Evolutionary conservation across 306 rosid species (phyloP).

Genomic region (Quercus variabilis): DNA sequence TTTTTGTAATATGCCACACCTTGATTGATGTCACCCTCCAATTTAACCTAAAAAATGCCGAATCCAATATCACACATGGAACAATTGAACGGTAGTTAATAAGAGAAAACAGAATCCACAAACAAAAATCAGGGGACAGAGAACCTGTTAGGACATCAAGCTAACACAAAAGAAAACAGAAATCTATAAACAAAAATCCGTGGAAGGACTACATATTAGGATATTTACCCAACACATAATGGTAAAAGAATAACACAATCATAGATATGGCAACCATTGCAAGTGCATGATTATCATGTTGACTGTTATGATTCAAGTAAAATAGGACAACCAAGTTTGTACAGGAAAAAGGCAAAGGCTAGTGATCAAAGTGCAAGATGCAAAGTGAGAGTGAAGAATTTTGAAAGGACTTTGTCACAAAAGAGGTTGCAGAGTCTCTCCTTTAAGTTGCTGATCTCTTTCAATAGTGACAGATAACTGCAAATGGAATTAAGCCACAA

Average conservation of each 20-base stretch:
- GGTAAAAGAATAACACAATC: background rate
- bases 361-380: background rate
- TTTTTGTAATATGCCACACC: constrained; percentile 90
- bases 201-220: background rate
- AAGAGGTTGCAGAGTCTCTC: background rate
- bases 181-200: background rate
- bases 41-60: constrained; percentile 62
- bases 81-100: background rate
- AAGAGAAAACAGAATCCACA: constrained; percentile 1
- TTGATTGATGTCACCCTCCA: constrained; percentile 89
- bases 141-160: background rate
- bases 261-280: background rate
- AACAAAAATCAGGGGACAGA: background rate
- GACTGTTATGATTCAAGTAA: background rate
- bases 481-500: background rate
- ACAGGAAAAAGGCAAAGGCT: background rate
- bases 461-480: background rate
- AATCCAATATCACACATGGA: constrained; percentile 20
- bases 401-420: background rate
- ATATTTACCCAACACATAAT: background rate
- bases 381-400: background rate
- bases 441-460: background rate
- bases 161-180: background rate
- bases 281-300: background rate
- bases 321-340: background rate